Percentiles rank a stretch among this genome's conserved stretches.
phyloP scores from a whole-genome alignment of 495 filamentous ascomycete species.

The Penicillium ucsense region DNA sequence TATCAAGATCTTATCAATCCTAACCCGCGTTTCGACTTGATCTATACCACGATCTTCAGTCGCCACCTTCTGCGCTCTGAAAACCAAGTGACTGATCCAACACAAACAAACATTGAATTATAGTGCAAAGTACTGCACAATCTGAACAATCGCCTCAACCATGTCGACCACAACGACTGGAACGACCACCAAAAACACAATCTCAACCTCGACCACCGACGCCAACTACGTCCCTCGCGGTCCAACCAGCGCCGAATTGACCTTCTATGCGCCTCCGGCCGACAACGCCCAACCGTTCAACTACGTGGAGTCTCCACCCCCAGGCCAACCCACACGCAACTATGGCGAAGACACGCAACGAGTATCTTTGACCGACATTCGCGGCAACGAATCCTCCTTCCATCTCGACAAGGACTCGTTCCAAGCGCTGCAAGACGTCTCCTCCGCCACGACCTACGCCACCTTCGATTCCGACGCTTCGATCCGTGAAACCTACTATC shows the following conservation, averaged over 20 bases:
- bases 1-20: no score
- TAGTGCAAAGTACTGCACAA: no score
- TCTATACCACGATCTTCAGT: no score
- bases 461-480: constrained; percentile 55
- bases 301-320: constrained; percentile 56
- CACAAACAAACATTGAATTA: no score
- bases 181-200: constrained; percentile 2
- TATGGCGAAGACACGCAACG: constrained; percentile 31
- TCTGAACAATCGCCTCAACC: no score
- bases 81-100: no score
- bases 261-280: constrained; percentile 57
- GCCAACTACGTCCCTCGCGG: constrained; percentile 49
- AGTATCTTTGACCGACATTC: constrained; percentile 56
- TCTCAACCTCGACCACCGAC: neutral
- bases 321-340: constrained; percentile 54
- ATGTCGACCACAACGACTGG: constrained; percentile 6
- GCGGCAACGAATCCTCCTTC: constrained; percentile 51
- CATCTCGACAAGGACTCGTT: constrained; percentile 69
- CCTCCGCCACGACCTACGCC: constrained; percentile 38
- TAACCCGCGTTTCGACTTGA: no score
- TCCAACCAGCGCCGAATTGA: constrained; percentile 50
- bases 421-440: constrained; percentile 40
- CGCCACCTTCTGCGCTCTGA: no score
- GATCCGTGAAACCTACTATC: constrained; percentile 67
- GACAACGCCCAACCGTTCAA: constrained; percentile 58